phyloP scores from a whole-genome alignment of 371 early-diverging fungal species.

The Mucor plumbeus region DNA sequence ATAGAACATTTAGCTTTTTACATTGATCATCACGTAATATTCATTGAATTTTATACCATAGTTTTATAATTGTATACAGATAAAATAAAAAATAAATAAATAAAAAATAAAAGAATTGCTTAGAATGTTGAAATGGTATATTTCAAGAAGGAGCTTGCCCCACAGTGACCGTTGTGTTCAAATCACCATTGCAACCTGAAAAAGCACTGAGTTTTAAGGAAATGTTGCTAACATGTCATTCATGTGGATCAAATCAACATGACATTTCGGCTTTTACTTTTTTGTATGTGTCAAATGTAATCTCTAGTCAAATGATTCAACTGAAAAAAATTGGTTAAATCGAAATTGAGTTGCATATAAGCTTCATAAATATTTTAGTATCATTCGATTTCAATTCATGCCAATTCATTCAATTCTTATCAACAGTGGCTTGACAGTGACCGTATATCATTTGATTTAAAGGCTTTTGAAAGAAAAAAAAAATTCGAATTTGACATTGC shows the following conservation, averaged over 20 bases:
- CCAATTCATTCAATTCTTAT: neutral
- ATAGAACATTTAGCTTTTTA: neutral
- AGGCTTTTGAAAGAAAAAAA: neutral
- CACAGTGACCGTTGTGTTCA: conserved; percentile 4
- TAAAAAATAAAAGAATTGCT: conserved; percentile 14
- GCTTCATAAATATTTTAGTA: neutral
- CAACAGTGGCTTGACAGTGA: conserved; percentile 17
- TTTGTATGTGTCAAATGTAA: neutral
- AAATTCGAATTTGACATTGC: conserved; percentile 4
- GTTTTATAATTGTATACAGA: neutral
- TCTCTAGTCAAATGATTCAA: neutral
- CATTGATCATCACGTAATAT: neutral
- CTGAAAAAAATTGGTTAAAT: neutral
- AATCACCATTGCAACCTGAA: neutral
- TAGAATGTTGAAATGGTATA: neutral
- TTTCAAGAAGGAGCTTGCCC: neutral
- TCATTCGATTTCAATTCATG: neutral
- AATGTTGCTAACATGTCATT: neutral
- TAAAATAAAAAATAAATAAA: neutral
- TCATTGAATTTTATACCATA: conserved; percentile 3
- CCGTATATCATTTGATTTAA: neutral
- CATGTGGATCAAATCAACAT: neutral
- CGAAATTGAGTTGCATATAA: neutral
- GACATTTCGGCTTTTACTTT: neutral
- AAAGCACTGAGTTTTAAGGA: conserved; percentile 7